Percentiles rank a stretch among this genome's conserved stretches.
Conservation (phyloP, 306 rosid genomes). For the Sechiopsis laciniata region DNA sequence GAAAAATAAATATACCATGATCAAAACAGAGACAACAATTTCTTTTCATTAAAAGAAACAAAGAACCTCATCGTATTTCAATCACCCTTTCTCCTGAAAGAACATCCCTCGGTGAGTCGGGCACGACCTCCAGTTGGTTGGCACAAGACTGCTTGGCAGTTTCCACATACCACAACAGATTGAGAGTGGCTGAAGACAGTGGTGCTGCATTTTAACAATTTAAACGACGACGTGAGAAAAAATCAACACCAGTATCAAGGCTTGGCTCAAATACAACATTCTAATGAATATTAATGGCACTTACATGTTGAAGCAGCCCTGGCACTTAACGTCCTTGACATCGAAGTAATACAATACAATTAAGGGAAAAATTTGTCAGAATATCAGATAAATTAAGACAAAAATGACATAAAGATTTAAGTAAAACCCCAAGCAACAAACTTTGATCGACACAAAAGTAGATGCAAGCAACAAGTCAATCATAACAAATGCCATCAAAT, state of each 20-base stretch:
- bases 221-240: background rate
- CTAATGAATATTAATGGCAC: background rate
- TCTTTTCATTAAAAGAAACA: background rate
- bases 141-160: conserved; percentile 21
- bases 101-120: conserved; percentile 22
- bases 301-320: conserved; percentile 54
- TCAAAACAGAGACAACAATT: conserved; percentile 14
- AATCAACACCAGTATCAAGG: too few relatives aligned
- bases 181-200: conserved; percentile 24
- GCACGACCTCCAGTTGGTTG: conserved; percentile 24
- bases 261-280: background rate
- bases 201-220: background rate
- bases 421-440: too few relatives aligned
- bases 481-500: background rate
- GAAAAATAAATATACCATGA: conserved; percentile 20
- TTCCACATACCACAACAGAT: conserved; percentile 22
- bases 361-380: background rate
- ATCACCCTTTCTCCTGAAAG: conserved; percentile 25
- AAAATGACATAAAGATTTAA: background rate
- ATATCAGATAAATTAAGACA: background rate
- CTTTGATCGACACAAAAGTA: background rate
- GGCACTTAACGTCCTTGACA: conserved; percentile 44
- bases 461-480: background rate
- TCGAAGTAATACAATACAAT: background rate
- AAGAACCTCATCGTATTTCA: background rate